Evolutionary conservation across 2,329 filamentous ascomycete genomes (phyloP).

Genomic region (Fusarium sp.): DNA sequence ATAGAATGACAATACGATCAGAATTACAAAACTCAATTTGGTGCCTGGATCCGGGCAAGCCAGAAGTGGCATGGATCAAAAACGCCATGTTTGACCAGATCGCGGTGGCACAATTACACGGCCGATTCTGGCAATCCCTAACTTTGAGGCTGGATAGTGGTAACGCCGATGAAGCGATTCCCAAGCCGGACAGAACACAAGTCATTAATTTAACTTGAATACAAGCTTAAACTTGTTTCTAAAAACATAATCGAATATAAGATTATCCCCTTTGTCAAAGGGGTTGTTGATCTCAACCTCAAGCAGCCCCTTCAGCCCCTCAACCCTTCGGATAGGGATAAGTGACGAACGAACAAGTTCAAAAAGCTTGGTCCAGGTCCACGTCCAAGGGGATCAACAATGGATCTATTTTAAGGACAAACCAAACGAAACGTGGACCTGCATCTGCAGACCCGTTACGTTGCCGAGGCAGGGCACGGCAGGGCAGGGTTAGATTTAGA

Average conservation of each 20-base stretch:
- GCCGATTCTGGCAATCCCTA: neutral
- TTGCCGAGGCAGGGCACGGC: neutral
- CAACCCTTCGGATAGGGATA: neutral
- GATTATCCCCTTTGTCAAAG: neutral
- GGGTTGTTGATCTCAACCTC: neutral
- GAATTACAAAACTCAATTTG: slow-evolving; percentile 3
- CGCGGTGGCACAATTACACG: slow-evolving; percentile 12
- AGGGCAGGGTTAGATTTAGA: slow-evolving; percentile 13
- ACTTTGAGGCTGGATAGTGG: neutral
- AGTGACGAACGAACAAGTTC: neutral
- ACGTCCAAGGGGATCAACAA: slow-evolving; percentile 18
- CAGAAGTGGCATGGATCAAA: slow-evolving; percentile 24
- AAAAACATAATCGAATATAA: neutral
- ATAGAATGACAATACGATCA: neutral
- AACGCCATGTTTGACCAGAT: slow-evolving; percentile 33
- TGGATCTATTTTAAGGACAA: slow-evolving; percentile 36
- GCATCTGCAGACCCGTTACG: slow-evolving; percentile 4
- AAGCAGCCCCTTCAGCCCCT: neutral
- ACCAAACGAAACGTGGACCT: slow-evolving; percentile 1
- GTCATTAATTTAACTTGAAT: neutral
- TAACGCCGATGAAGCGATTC: neutral
- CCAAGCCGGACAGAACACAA: neutral
- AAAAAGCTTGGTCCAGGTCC: slow-evolving; percentile 2
- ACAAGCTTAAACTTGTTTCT: neutral
- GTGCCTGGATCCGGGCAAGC: slow-evolving; percentile 32